phyloP scores from a whole-genome alignment of 208 protist genomes.

The Leishmania aethiopica region DNA sequence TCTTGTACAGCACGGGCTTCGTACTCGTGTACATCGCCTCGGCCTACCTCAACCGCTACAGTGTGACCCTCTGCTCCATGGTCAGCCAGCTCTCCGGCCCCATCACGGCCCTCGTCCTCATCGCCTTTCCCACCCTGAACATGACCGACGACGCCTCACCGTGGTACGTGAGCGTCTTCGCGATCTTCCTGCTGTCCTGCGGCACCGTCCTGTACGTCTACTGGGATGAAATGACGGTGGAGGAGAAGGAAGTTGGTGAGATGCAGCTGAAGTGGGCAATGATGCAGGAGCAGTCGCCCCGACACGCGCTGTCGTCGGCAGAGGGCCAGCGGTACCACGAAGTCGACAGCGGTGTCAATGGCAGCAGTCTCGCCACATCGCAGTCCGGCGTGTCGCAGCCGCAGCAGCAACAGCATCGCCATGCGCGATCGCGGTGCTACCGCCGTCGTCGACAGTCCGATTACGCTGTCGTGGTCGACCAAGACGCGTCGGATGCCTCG shows the following conservation, averaged over 20 bases:
- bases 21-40: slow-evolving; percentile 50
- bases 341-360: neutral
- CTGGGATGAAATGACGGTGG: slow-evolving; percentile 51
- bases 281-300: slow-evolving; percentile 8
- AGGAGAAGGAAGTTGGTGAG: slow-evolving; percentile 45
- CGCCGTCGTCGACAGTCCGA: slow-evolving; percentile 15
- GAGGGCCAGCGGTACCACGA: neutral
- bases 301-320: neutral
- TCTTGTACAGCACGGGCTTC: slow-evolving; percentile 56
- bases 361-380: neutral
- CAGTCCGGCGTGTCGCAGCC: neutral
- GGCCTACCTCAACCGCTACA: slow-evolving; percentile 69
- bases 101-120: slow-evolving; percentile 53
- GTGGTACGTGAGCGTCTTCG: slow-evolving; percentile 47
- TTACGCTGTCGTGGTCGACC: slow-evolving; percentile 25
- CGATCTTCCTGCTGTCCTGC: slow-evolving; percentile 31
- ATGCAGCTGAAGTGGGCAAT: slow-evolving; percentile 44
- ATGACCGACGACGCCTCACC: slow-evolving; percentile 35
- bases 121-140: slow-evolving; percentile 51
- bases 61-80: slow-evolving; percentile 69
- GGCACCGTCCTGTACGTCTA: slow-evolving; percentile 55
- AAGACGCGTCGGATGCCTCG: neutral
- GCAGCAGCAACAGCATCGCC: slow-evolving; percentile 15
- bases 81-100: slow-evolving; percentile 59
- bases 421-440: slow-evolving; percentile 20